phyloP scores from a whole-genome alignment of 495 filamentous ascomycete species.

The Copromyces sp. region DNA sequence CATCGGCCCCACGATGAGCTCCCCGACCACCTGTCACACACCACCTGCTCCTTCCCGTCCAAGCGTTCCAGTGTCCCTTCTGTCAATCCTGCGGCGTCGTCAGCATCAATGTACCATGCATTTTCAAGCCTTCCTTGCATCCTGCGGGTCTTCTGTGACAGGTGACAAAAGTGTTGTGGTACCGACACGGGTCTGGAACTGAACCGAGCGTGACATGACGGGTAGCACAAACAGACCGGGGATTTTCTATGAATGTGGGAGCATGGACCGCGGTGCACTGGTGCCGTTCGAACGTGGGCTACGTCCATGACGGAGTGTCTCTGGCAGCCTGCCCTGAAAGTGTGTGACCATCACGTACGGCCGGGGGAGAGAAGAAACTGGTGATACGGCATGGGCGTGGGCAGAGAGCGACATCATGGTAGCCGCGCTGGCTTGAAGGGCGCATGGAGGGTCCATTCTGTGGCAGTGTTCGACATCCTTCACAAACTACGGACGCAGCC shows the following conservation, averaged over 20 bases:
- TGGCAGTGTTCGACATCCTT: neutral
- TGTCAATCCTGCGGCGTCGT: slow-evolving; percentile 3
- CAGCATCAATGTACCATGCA: slow-evolving; percentile 19
- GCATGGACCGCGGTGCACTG: neutral
- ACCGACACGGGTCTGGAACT: neutral
- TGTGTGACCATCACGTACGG: neutral
- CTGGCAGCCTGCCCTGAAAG: neutral
- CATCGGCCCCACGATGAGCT: slow-evolving; percentile 39
- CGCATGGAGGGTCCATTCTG: neutral
- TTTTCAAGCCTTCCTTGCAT: slow-evolving; percentile 1
- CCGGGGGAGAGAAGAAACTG: neutral
- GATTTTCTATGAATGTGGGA: neutral
- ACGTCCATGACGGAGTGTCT: neutral
- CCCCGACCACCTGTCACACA: slow-evolving; percentile 52
- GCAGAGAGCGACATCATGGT: neutral
- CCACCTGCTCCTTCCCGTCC: slow-evolving; percentile 54
- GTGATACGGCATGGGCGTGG: neutral
- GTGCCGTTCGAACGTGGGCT: neutral
- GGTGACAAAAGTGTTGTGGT: neutral
- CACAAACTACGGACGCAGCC: neutral
- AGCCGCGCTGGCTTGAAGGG: neutral
- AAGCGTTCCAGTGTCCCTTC: slow-evolving; percentile 8
- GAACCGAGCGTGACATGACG: neutral
- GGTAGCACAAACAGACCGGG: neutral
- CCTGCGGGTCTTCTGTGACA: neutral